Conservation (phyloP, 2,329 filamentous ascomycete species). For the Basipetospora chlamydospora region DNA sequence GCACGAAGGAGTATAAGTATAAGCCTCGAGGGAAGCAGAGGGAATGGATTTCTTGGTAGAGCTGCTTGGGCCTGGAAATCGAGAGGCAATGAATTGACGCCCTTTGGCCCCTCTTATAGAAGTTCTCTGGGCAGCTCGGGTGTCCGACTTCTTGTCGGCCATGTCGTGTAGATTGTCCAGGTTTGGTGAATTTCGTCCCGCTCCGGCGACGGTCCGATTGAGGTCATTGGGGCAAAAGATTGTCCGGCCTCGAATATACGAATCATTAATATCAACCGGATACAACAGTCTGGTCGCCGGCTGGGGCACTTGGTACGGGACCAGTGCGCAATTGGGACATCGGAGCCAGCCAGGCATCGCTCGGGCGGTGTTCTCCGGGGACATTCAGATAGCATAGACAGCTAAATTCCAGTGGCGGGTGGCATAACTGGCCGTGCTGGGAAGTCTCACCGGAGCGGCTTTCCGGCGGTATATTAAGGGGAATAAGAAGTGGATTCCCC, state of each 20-base stretch:
- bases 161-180: not conserved
- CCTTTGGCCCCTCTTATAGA: not conserved
- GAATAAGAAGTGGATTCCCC: too few species aligned
- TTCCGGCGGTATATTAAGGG: not conserved
- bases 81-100: not conserved
- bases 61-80: not conserved
- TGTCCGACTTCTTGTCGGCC: not conserved
- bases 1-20: not conserved
- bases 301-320: too few species aligned
- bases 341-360: not conserved
- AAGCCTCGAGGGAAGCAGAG: not conserved
- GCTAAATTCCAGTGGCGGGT: not conserved
- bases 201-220: not conserved
- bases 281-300: too few species aligned
- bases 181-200: not conserved
- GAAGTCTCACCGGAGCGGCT: not conserved
- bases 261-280: not conserved
- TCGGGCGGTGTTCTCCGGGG: not conserved
- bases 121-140: not conserved
- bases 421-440: not conserved
- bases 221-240: not conserved
- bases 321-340: not conserved
- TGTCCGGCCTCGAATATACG: conserved; percentile 2
- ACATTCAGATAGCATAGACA: not conserved
- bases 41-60: not conserved